Conservation (phyloP, 2,329 filamentous ascomycete species). For the Dactylellina cionopaga region DNA sequence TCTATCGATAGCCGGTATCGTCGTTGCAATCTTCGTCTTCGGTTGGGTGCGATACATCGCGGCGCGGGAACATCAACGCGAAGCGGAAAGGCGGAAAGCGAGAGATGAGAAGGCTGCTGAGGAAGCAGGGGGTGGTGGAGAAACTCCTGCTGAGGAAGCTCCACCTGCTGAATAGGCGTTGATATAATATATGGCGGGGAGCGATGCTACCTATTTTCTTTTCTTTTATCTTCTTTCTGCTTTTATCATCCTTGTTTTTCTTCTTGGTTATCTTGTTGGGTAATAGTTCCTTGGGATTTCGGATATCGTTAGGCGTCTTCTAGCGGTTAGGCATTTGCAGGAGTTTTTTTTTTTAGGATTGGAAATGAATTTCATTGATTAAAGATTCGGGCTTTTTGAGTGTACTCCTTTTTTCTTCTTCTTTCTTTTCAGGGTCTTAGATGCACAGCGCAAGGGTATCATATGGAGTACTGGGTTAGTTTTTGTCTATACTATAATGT, state of each 20-base stretch:
- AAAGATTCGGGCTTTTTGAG: not conserved
- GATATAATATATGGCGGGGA: too few relatives aligned
- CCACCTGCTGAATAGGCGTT: conserved; percentile 1
- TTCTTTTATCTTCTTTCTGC: not conserved
- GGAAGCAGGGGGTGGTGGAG: conserved; percentile 18
- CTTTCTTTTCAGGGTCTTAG: conserved; percentile 14
- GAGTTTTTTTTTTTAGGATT: conserved; percentile 31
- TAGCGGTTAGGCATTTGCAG: conserved; percentile 32
- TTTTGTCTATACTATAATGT: conserved; percentile 13
- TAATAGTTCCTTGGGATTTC: not conserved
- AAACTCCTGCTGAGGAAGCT: conserved; percentile 2
- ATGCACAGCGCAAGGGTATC: too few relatives aligned
- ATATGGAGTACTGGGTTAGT: conserved; percentile 8
- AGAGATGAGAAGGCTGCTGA: conserved; percentile 41
- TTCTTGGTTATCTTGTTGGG: not conserved
- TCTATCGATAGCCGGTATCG: conserved; percentile 39
- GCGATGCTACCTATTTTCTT: not conserved
- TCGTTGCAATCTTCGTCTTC: conserved; percentile 51
- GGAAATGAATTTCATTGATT: not conserved
- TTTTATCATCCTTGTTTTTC: not conserved
- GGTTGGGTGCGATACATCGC: conserved; percentile 47
- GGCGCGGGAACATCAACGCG: conserved; percentile 35
- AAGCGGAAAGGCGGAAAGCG: conserved; percentile 20
- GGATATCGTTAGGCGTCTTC: too few relatives aligned
- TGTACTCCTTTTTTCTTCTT: conserved; percentile 15